A percentile compares a stretch with the other conserved stretches of the same genome.
phyloP scores from a whole-genome alignment of 495 filamentous ascomycete species.

The Penicilliopsis zonata region DNA sequence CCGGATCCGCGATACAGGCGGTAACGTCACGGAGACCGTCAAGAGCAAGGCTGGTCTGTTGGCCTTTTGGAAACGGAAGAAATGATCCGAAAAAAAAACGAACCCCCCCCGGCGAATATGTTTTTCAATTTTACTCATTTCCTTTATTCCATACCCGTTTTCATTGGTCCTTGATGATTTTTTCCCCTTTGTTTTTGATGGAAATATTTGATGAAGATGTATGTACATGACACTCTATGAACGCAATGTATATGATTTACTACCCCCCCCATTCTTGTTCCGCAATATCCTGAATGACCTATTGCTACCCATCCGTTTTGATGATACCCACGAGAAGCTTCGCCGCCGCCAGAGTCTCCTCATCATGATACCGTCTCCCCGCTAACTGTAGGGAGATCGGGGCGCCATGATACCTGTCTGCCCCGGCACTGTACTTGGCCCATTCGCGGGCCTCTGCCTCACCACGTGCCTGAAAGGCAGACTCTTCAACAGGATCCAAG shows the following conservation, averaged over 20 bases:
- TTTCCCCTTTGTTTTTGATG: slow-evolving; percentile 6
- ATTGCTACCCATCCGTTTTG: no score
- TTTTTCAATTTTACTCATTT: slow-evolving; percentile 2
- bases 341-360: slow-evolving; percentile 27
- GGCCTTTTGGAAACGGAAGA: slow-evolving; percentile 38
- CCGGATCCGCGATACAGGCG: slow-evolving; percentile 22
- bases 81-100: slow-evolving; percentile 9
- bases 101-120: neutral
- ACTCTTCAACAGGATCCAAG: slow-evolving; percentile 16
- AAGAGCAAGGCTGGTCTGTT: slow-evolving; percentile 22
- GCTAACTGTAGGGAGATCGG: slow-evolving; percentile 43
- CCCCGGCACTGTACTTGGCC: slow-evolving; percentile 22
- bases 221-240: slow-evolving; percentile 7
- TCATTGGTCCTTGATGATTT: slow-evolving; percentile 2
- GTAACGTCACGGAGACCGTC: slow-evolving; percentile 25
- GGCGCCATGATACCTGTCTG: slow-evolving; percentile 27
- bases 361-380: slow-evolving; percentile 30
- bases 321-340: slow-evolving; percentile 19
- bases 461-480: slow-evolving; percentile 16
- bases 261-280: no score
- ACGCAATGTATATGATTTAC: slow-evolving; percentile 3
- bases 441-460: slow-evolving; percentile 27
- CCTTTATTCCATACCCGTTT: slow-evolving; percentile 4
- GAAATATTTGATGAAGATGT: slow-evolving; percentile 9
- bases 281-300: no score